phyloP scores from a whole-genome alignment of 345 rosid genomes.

The Camelina sativa region DNA sequence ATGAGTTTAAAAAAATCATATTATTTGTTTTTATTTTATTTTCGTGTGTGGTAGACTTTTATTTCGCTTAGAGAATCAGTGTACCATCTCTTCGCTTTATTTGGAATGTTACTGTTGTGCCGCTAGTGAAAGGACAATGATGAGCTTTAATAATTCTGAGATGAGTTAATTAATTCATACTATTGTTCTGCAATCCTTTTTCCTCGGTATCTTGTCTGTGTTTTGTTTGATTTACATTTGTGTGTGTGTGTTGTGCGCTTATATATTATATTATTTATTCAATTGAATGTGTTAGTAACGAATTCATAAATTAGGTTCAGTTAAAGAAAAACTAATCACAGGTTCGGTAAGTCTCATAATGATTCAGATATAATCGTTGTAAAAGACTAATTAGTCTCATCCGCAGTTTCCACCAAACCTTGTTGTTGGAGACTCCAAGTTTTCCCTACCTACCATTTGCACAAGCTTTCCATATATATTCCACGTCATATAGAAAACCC shows the following conservation, averaged over 20 bases:
- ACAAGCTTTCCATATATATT: constrained; percentile 33
- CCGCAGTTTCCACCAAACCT: constrained; percentile 36
- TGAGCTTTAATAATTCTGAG: constrained; percentile 34
- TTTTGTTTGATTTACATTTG: not conserved
- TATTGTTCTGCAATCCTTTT: constrained; percentile 15
- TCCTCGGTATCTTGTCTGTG: constrained; percentile 32
- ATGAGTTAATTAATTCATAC: constrained; percentile 24
- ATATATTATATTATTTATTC: not conserved
- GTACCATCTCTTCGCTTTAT: constrained; percentile 30
- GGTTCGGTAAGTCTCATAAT: constrained; percentile 6
- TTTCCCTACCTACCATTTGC: constrained; percentile 42
- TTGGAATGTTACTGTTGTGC: constrained; percentile 40
- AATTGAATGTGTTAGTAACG: not conserved
- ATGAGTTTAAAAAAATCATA: too few relatives aligned
- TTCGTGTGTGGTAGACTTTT: not conserved
- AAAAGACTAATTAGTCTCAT: constrained; percentile 7
- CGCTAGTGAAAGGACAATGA: constrained; percentile 31
- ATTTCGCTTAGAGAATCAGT: constrained; percentile 9
- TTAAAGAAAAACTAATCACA: not conserved
- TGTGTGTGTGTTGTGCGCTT: not conserved
- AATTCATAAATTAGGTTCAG: not conserved
- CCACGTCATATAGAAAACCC: constrained; percentile 7
- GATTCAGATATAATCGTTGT: not conserved
- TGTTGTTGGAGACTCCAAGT: constrained; percentile 28
- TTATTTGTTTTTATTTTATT: not conserved